A percentile compares a stretch with the other conserved stretches of the same genome.
phyloP scores from a whole-genome alignment of 2,329 filamentous ascomycete genomes.

The Dactylonectria macrodidyma region DNA sequence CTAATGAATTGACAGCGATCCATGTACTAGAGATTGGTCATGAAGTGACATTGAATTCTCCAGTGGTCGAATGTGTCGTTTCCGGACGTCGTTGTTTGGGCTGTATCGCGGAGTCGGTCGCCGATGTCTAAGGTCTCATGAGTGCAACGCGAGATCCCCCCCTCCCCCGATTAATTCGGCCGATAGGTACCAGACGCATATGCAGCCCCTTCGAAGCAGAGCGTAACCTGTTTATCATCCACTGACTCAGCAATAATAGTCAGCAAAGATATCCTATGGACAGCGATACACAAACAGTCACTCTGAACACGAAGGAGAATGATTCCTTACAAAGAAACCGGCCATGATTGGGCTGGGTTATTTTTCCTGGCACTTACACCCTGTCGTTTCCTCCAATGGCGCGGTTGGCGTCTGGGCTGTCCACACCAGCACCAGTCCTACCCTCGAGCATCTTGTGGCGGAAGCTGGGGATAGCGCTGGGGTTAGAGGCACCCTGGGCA shows the following conservation, averaged over 20 bases:
- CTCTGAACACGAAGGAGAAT: slow-evolving; percentile 82
- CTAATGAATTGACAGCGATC: slow-evolving; percentile 46
- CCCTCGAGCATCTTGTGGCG: slow-evolving; percentile 89
- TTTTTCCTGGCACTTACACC: slow-evolving; percentile 88
- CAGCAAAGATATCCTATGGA: slow-evolving; percentile 79
- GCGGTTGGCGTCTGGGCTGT: slow-evolving; percentile 81
- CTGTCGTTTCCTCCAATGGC: slow-evolving; percentile 86
- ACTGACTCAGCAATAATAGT: slow-evolving; percentile 86
- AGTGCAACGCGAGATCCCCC: slow-evolving; percentile 34
- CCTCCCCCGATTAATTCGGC: slow-evolving; percentile 53
- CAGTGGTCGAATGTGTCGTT: slow-evolving; percentile 39
- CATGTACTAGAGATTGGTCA: slow-evolving; percentile 43
- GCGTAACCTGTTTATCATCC: slow-evolving; percentile 87
- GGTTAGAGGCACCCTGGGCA: slow-evolving; percentile 76
- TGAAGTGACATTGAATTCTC: slow-evolving; percentile 29
- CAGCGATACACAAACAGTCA: slow-evolving; percentile 79
- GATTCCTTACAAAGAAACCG: slow-evolving; percentile 90
- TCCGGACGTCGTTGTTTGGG: slow-evolving; percentile 48
- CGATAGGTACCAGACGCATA: slow-evolving; percentile 58
- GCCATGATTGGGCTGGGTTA: slow-evolving; percentile 54
- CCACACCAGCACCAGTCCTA: slow-evolving; percentile 69
- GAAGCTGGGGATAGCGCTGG: slow-evolving; percentile 81
- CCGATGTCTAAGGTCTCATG: slow-evolving; percentile 36
- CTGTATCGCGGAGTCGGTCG: slow-evolving; percentile 45
- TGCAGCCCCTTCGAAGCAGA: slow-evolving; percentile 81